phyloP scores from a whole-genome alignment of 176 grass and related monocot species.

The Triticum dicoccoides region DNA sequence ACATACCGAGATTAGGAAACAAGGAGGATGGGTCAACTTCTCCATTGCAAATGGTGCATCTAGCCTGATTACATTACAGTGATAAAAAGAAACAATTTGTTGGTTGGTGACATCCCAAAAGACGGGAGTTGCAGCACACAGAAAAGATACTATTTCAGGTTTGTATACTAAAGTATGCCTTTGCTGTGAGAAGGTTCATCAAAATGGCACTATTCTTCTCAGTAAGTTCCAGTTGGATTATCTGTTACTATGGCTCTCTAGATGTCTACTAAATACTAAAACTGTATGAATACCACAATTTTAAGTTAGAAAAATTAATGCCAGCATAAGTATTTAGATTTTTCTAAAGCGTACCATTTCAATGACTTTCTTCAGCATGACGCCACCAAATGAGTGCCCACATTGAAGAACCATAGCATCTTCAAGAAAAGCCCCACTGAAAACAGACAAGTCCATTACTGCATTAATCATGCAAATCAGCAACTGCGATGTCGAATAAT shows the following conservation, averaged over 20 bases:
- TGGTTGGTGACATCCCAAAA: neutral
- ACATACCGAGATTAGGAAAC: conserved; percentile 6
- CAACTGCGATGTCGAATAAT: neutral
- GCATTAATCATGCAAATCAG: neutral
- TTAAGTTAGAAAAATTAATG: neutral
- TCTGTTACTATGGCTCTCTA: neutral
- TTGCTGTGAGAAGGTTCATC: neutral
- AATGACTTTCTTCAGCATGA: conserved; percentile 77
- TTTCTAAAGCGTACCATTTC: conserved; percentile 51
- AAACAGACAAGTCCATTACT: conserved; percentile 20
- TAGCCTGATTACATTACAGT: neutral
- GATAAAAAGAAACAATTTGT: neutral
- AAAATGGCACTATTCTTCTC: neutral
- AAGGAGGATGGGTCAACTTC: neutral
- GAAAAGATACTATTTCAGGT: neutral
- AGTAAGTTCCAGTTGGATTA: neutral
- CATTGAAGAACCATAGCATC: conserved; percentile 84
- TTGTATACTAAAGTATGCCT: neutral
- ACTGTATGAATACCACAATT: neutral
- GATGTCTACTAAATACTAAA: neutral
- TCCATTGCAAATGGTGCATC: neutral
- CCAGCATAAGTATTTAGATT: neutral
- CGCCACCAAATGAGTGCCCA: conserved; percentile 77
- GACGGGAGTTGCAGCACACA: neutral
- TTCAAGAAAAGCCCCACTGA: conserved; percentile 75